Evolutionary conservation across 768 basidiomycete species (phyloP).

Genomic region (Suillus americanus): DNA sequence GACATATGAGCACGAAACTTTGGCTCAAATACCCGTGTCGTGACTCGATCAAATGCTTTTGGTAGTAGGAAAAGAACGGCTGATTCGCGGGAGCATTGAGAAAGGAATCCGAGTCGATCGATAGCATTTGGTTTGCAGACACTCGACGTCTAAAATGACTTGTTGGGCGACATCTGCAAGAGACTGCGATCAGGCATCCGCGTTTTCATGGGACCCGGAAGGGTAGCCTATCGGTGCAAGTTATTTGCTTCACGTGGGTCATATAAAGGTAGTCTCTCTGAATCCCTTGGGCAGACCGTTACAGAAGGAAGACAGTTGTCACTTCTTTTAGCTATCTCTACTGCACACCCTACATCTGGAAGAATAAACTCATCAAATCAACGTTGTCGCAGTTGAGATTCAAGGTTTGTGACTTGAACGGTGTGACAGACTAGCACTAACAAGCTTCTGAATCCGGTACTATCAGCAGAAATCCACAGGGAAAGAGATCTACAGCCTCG

Average conservation of each 20-base stretch:
- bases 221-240: neutral
- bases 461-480: neutral
- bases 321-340: neutral
- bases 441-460: neutral
- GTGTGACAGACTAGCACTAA: neutral
- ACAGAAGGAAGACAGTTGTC: neutral
- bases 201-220: neutral
- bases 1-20: neutral
- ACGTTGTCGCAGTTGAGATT: neutral
- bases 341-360: neutral
- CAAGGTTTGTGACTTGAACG: neutral
- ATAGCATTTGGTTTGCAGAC: neutral
- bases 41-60: neutral
- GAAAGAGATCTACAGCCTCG: neutral
- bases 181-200: neutral
- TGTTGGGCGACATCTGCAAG: neutral
- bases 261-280: neutral
- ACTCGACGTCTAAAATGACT: neutral
- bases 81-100: neutral
- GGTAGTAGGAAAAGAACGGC: neutral
- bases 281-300: neutral
- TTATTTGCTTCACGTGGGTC: neutral
- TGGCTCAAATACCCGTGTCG: neutral
- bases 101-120: neutral
- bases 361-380: neutral